Conservation (phyloP, 1,139 yeast species). For the Suhomyces coccinellae region DNA sequence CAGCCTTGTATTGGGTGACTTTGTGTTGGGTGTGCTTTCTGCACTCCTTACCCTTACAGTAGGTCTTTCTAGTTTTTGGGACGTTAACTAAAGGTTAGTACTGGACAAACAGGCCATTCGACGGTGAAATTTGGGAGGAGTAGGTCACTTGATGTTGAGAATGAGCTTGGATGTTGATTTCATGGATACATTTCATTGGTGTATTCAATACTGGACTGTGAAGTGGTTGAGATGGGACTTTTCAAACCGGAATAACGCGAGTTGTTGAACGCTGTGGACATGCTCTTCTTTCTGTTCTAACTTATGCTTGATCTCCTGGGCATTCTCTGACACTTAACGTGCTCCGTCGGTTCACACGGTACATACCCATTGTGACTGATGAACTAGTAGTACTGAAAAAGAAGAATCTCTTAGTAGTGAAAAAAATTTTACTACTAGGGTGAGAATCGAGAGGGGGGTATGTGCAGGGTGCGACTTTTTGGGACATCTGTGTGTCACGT, state of each 20-base stretch:
- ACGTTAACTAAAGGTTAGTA: slow-evolving; percentile 81
- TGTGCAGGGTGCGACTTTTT: slow-evolving; percentile 6
- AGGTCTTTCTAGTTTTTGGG: slow-evolving; percentile 99
- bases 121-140: background rate
- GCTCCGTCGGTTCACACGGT: slow-evolving; percentile 3
- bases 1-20: slow-evolving; percentile 99
- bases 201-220: background rate
- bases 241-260: background rate
- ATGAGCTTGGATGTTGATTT: background rate
- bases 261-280: background rate
- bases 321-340: background rate
- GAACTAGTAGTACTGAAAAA: slow-evolving; percentile 19
- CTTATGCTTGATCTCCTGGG: slow-evolving; percentile 1
- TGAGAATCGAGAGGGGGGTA: slow-evolving; percentile 1
- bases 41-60: slow-evolving; percentile 99
- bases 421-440: slow-evolving; percentile 15
- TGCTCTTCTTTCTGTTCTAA: background rate
- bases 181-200: background rate
- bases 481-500: slow-evolving; percentile 5
- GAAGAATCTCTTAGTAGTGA: slow-evolving; percentile 15
- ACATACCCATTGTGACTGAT: slow-evolving; percentile 40
- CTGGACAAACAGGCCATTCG: background rate
- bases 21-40: slow-evolving; percentile 99
- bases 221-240: background rate
- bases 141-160: no score